These are phyloP conservation scores for Alternaria solani DNA, from an alignment of 2,329 filamentous ascomycete genomes.

Conservation along the genomic window DNA sequence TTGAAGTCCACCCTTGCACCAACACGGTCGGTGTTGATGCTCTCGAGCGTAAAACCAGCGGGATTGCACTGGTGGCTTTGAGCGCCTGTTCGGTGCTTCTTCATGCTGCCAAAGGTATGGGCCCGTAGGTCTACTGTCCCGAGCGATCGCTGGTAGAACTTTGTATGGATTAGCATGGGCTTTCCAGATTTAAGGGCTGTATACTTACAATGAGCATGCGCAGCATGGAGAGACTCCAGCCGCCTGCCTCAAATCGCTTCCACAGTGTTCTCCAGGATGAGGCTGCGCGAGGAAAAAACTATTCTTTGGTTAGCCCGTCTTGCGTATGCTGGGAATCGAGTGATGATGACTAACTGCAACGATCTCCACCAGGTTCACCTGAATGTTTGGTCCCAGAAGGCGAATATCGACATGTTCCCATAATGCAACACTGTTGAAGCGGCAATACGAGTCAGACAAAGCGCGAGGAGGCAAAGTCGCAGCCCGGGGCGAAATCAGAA, in stretches of 20 bases:
- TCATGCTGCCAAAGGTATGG: background rate
- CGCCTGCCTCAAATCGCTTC: background rate
- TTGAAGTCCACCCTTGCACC: background rate
- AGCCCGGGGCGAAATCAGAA: background rate
- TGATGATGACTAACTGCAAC: background rate
- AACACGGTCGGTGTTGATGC: background rate
- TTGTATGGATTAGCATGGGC: background rate
- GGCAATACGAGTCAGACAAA: background rate
- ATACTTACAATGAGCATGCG: background rate
- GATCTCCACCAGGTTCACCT: background rate
- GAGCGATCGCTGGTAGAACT: background rate
- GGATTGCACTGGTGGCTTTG: background rate
- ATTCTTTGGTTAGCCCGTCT: background rate
- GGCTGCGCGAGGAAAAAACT: constrained; percentile 3
- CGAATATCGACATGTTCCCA: background rate
- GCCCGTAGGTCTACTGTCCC: background rate
- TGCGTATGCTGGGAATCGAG: background rate
- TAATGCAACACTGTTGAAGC: background rate
- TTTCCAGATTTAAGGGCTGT: background rate
- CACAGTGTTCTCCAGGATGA: constrained; percentile 1
- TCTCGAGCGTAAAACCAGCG: background rate
- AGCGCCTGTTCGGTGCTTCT: background rate
- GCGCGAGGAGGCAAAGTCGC: background rate
- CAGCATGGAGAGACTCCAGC: background rate
- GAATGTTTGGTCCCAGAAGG: background rate